Evolutionary conservation across 2,329 filamentous ascomycete genomes (phyloP).

Genomic region (Blastomyces percursus): DNA sequence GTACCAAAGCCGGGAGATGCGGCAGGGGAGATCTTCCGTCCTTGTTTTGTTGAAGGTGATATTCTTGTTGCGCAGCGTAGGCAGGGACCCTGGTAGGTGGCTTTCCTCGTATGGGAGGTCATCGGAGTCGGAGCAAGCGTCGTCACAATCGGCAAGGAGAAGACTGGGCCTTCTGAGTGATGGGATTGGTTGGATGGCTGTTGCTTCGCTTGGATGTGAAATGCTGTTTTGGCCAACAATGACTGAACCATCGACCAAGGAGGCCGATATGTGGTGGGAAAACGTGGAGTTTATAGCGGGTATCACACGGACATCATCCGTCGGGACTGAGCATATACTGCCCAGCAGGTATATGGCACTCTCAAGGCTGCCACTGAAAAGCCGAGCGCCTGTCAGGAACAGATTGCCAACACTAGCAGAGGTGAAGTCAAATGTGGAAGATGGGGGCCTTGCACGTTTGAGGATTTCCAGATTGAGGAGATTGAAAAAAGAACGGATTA

Average conservation of each 20-base stretch:
- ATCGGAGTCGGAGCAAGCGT: slow-evolving; percentile 23
- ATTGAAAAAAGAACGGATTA: slow-evolving; percentile 68
- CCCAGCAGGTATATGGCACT: slow-evolving; percentile 82
- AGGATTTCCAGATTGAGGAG: slow-evolving; percentile 66
- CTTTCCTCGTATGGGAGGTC: slow-evolving; percentile 32
- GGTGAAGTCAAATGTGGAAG: slow-evolving; percentile 65
- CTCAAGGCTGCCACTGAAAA: slow-evolving; percentile 89
- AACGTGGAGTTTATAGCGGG: slow-evolving; percentile 93
- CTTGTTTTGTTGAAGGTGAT: slow-evolving; percentile 71
- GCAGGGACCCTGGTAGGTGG: slow-evolving; percentile 53
- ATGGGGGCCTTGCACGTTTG: slow-evolving; percentile 58
- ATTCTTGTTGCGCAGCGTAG: slow-evolving; percentile 66
- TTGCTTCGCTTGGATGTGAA: slow-evolving; percentile 65
- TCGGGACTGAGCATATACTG: slow-evolving; percentile 73
- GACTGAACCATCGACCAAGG: slow-evolving; percentile 60
- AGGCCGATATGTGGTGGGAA: slow-evolving; percentile 84
- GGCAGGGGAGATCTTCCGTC: slow-evolving; percentile 65
- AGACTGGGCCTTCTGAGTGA: slow-evolving; percentile 26
- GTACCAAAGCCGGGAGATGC: slow-evolving; percentile 83
- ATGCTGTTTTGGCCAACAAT: slow-evolving; percentile 92
- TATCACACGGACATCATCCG: slow-evolving; percentile 60
- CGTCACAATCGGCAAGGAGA: slow-evolving; percentile 24
- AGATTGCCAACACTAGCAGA: slow-evolving; percentile 67
- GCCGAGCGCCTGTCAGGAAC: slow-evolving; percentile 70
- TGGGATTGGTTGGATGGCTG: slow-evolving; percentile 32